Percentiles rank a stretch among this genome's conserved stretches.
Conservation (phyloP, 345 rosid species). For the Raphanus sativus region DNA sequence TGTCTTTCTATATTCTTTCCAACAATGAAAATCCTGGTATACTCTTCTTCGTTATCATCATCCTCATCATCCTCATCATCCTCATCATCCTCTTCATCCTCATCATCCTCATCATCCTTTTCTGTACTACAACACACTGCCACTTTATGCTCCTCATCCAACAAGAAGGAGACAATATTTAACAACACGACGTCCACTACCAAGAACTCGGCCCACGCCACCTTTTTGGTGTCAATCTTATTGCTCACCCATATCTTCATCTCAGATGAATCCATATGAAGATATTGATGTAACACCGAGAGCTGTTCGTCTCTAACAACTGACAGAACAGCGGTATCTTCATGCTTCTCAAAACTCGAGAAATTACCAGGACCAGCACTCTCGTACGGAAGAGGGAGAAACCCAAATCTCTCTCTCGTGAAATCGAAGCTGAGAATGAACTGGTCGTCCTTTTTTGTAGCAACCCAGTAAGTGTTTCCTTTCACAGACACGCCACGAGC, state of each 20-base stretch:
- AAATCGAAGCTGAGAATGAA: slow-evolving; percentile 6
- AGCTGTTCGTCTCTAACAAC: neutral
- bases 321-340: neutral
- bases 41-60: neutral
- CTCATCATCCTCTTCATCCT: no score
- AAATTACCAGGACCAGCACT: neutral
- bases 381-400: neutral
- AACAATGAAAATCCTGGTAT: neutral
- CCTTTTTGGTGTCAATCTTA: neutral
- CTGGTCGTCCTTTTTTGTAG: neutral
- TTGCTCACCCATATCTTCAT: neutral
- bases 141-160: neutral
- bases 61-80: neutral
- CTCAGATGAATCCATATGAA: neutral
- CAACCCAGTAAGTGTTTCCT: slow-evolving; percentile 2
- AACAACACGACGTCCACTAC: neutral
- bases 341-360: neutral
- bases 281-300: neutral
- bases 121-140: neutral
- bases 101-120: neutral
- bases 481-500: slow-evolving; percentile 2
- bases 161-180: neutral
- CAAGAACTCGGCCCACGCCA: neutral
- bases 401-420: neutral
- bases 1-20: neutral